Percentiles rank a stretch among this genome's conserved stretches.
These are phyloP conservation scores for Favolaschia claudopus DNA, from an alignment of 768 basidiomycete species.

Conservation along the genomic window DNA sequence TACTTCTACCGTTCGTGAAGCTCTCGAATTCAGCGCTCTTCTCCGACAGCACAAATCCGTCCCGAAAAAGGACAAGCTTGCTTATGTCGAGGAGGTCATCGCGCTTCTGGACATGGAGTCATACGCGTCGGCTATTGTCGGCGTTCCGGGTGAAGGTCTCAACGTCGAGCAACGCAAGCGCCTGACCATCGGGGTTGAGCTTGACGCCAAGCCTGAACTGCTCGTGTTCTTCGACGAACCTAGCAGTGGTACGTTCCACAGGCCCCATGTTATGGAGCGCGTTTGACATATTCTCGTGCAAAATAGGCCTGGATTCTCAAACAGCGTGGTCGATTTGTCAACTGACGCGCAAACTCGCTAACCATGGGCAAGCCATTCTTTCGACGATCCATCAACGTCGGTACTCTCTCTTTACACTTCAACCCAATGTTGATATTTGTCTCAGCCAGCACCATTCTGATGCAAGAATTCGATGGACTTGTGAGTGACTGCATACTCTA, in stretches of 20 bases:
- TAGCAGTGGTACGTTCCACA: conserved; percentile 46
- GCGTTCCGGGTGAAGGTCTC: conserved; percentile 41
- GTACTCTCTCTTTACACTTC: not conserved
- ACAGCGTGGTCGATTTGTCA: conserved; percentile 57
- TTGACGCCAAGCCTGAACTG: conserved; percentile 59
- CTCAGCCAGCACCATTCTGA: conserved; percentile 46
- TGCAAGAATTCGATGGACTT: conserved; percentile 61
- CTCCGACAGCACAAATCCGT: conserved; percentile 53
- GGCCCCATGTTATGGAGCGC: not conserved
- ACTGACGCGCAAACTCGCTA: conserved; percentile 61
- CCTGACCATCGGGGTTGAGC: conserved; percentile 62
- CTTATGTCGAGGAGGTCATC: conserved; percentile 55
- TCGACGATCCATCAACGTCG: conserved; percentile 49
- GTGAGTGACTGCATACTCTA: not conserved
- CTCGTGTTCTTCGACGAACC: conserved; percentile 69
- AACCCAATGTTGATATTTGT: not conserved
- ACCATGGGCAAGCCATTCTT: conserved; percentile 61
- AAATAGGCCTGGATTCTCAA: conserved; percentile 56
- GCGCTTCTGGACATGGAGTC: conserved; percentile 55
- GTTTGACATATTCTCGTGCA: not conserved
- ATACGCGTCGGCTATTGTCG: conserved; percentile 57
- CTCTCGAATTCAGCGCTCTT: conserved; percentile 53
- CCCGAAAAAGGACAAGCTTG: conserved; percentile 50
- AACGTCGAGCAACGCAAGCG: conserved; percentile 55
- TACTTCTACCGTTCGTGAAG: conserved; percentile 59